These are phyloP conservation scores for Syzygium grande DNA, from an alignment of 345 rosid species.

Conservation along the genomic window DNA sequence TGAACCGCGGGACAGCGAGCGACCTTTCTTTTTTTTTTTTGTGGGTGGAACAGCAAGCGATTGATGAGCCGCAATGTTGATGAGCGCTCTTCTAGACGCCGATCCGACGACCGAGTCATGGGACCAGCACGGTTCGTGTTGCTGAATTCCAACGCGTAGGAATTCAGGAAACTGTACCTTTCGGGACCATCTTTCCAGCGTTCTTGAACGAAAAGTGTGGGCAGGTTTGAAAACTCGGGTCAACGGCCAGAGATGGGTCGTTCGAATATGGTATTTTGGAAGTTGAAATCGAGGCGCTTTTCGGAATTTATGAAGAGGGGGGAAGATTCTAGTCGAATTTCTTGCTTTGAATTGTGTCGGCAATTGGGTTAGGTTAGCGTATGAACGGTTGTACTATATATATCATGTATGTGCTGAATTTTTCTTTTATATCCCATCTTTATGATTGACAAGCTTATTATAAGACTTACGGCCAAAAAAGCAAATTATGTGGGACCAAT, in stretches of 20 bases:
- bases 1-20: not conserved
- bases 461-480: not conserved
- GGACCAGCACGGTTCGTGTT: not conserved
- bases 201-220: not conserved
- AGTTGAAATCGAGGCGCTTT: not conserved
- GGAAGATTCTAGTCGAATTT: not conserved
- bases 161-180: not conserved
- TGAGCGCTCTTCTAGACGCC: not conserved
- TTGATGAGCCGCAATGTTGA: not conserved
- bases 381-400: no score
- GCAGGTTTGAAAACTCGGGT: not conserved
- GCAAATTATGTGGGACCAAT: not conserved
- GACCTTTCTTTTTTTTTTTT: no score
- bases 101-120: not conserved
- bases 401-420: no score
- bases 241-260: not conserved
- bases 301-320: not conserved
- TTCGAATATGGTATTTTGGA: not conserved
- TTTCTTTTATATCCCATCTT: not conserved
- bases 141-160: not conserved
- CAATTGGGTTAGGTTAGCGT: no score
- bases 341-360: not conserved
- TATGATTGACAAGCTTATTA: not conserved
- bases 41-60: not conserved
- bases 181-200: not conserved